Conservation (phyloP, 2,329 filamentous ascomycete species). For the Emergomyces africanus region DNA sequence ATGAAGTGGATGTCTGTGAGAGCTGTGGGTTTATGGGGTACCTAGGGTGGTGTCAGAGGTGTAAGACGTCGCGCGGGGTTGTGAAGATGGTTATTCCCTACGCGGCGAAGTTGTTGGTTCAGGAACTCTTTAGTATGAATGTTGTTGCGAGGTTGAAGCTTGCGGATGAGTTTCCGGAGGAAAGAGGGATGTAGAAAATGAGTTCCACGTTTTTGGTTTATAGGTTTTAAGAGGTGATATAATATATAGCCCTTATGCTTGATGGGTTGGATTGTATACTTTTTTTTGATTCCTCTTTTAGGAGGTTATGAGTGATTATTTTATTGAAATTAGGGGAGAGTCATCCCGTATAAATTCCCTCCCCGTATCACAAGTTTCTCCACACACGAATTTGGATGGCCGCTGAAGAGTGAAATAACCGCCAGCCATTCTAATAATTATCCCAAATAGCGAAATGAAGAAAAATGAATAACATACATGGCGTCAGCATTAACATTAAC, state of each 20-base stretch:
- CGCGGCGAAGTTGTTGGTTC: constrained; percentile 87
- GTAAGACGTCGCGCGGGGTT: constrained; percentile 70
- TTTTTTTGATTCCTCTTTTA: background rate
- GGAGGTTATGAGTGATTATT: background rate
- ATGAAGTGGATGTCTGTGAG: constrained; percentile 88
- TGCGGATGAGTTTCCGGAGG: constrained; percentile 76
- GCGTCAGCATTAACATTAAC: background rate
- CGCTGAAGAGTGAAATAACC: background rate
- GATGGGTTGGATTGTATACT: background rate
- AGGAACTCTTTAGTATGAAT: constrained; percentile 97
- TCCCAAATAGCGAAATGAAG: background rate
- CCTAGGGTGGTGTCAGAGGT: constrained; percentile 87
- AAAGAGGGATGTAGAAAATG: constrained; percentile 22
- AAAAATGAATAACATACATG: background rate
- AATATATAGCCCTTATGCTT: background rate
- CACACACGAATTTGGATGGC: background rate
- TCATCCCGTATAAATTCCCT: background rate
- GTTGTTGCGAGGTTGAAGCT: constrained; percentile 85
- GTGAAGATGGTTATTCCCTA: constrained; percentile 95
- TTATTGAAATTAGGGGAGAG: background rate
- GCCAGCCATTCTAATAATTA: background rate
- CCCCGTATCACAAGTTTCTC: background rate
- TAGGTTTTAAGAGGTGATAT: background rate
- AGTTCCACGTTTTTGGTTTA: background rate
- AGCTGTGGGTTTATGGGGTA: constrained; percentile 91